Conservation (phyloP, 1,139 yeast genomes). For the Debaryomyces psychrophilus region DNA sequence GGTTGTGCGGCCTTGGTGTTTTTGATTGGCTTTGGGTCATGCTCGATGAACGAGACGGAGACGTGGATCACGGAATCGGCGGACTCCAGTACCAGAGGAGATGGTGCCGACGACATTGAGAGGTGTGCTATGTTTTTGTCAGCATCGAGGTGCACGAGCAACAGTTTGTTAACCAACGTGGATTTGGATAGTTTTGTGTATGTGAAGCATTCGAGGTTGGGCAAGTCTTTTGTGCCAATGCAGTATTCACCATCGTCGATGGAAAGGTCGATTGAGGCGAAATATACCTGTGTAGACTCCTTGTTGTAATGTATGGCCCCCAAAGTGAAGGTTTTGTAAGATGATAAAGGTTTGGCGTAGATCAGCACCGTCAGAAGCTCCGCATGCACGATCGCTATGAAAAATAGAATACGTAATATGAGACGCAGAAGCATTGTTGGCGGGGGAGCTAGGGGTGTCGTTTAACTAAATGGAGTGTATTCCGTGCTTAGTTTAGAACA, state of each 20-base stretch:
- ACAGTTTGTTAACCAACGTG: constrained; percentile 1
- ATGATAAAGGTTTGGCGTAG: constrained; percentile 2
- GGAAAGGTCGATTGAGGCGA: constrained; percentile 5
- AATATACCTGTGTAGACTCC: constrained; percentile 1
- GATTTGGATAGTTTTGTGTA: constrained; percentile 16
- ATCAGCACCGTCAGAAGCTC: background rate
- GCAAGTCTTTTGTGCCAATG: constrained; percentile 34
- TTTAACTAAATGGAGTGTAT: background rate
- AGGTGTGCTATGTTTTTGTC: constrained; percentile 4
- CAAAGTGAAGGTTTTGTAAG: background rate
- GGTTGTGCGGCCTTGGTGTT: background rate
- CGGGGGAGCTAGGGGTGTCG: background rate
- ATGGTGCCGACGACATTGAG: background rate
- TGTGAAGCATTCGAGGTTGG: constrained; percentile 36
- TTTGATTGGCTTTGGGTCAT: constrained; percentile 3
- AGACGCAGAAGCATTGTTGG: background rate
- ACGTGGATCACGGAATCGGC: background rate
- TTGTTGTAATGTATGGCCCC: constrained; percentile 9
- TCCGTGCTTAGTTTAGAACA: background rate
- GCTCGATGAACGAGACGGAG: background rate
- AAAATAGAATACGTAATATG: background rate
- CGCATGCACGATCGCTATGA: background rate
- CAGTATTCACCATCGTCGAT: constrained; percentile 26
- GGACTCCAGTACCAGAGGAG: background rate
- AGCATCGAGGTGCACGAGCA: constrained; percentile 4